Evolutionary conservation across 2,329 filamentous ascomycete species (phyloP), one percentile per base, ranked within the genome.

Genomic region (Diplodia mutila): DNA sequence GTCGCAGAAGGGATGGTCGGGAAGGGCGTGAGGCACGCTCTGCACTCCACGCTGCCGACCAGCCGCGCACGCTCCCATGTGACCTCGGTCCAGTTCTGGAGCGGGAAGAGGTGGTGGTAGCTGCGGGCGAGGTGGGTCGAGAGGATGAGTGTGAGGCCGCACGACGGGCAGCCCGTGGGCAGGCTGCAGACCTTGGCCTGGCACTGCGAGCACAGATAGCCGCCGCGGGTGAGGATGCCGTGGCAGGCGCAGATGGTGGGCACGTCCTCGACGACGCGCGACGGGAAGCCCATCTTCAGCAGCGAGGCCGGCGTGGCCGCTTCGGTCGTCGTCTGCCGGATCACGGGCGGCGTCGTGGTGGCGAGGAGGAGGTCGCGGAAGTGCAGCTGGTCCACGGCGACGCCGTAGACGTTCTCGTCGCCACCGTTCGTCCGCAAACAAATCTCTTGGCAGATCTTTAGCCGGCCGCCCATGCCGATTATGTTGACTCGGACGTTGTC

Each of bases 201-300:
- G 81, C 95, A 99, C 67, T 95, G 87, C 16, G 93, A 95, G 82
- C 95, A 99, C 11, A 90, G 84, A 80, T 98, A 99, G 1, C 95
- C 95, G 67, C 95, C 93, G 61, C 91, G 85, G 23, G 87, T 90
- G 18, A 94, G 89, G 70, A 89, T 89, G 72, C 91, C 93, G 80
- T 98, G 94, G 76, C 95, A 99, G 5, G 94, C 93, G 78, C 95
- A 99, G 69, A 95, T 88, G 68, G 90, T 93, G 5, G 89, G 86
- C 55, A 85, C 83, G 27, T 88, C 85, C 65, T 92, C 91, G 5
- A 95, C 87, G 2, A 91, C 91, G 46, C 94, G 87, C 6, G 92
- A 96, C 0, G 95, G 95, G 75, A 99, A 99, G 4, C 95, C 95
- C 94, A 99, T 99, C 91, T 97, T 96, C 29, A 99, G 86, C 49